Evolutionary conservation across 169 alveolate genomes (phyloP).

Genomic region (Cryptosporidium felis): DNA sequence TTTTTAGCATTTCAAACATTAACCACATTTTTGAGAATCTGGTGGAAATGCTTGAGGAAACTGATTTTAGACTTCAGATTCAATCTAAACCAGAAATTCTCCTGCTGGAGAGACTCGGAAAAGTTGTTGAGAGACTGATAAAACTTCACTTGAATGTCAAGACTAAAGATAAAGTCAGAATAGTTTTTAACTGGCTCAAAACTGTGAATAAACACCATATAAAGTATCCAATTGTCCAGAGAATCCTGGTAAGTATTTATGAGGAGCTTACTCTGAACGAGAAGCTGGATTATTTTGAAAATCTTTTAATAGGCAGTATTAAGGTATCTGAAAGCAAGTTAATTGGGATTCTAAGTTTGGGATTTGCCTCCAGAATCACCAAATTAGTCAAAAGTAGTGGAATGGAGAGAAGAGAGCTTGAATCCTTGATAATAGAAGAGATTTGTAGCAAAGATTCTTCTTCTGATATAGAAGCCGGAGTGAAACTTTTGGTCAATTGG

Average conservation of each 20-base stretch:
- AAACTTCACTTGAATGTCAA: not conserved
- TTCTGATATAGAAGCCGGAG: not conserved
- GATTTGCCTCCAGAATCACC: not conserved
- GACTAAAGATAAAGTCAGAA: slow-evolving; percentile 1
- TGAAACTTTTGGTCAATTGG: not conserved
- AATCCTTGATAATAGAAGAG: not conserved
- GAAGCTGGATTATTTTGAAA: slow-evolving; percentile 13
- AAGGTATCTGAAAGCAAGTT: not conserved
- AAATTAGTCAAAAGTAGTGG: not conserved
- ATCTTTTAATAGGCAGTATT: not conserved
- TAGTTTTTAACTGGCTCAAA: slow-evolving; percentile 22
- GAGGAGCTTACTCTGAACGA: slow-evolving; percentile 12
- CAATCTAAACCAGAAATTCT: not conserved
- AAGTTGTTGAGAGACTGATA: not conserved
- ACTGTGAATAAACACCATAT: slow-evolving; percentile 2
- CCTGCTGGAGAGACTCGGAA: not conserved
- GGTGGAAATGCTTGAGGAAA: not conserved
- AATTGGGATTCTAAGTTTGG: not conserved
- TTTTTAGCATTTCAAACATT: slow-evolving; percentile 8
- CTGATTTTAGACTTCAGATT: not conserved
- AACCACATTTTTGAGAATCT: slow-evolving; percentile 20
- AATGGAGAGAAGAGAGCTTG: not conserved
- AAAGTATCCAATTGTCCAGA: slow-evolving; percentile 22
- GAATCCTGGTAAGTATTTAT: not conserved
- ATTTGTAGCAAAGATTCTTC: not conserved